These are phyloP conservation scores for Cylindrotheca fusiformis DNA, from an alignment of 108 stramenopile species.

Conservation along the genomic window DNA sequence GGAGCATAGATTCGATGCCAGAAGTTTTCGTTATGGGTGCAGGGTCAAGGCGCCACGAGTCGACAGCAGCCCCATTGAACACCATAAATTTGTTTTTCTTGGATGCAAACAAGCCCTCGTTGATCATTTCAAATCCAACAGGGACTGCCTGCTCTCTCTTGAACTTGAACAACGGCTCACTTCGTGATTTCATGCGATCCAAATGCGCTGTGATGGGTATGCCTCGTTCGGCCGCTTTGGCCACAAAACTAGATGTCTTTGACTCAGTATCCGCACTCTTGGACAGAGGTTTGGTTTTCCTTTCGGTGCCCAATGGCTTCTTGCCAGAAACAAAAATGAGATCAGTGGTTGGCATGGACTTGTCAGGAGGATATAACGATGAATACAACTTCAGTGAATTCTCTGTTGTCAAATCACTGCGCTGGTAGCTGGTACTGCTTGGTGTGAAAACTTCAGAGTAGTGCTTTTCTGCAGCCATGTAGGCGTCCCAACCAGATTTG, in stretches of 20 bases:
- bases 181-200: constrained; percentile 17
- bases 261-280: background rate
- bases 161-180: constrained; percentile 46
- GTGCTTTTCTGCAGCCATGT: constrained; percentile 52
- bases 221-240: constrained; percentile 33
- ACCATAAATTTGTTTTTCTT: constrained; percentile 92
- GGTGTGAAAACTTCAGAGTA: constrained; percentile 65
- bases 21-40: constrained; percentile 43
- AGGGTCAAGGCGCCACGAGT: constrained; percentile 57
- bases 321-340: constrained; percentile 35
- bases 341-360: constrained; percentile 38
- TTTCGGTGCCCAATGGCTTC: constrained; percentile 5
- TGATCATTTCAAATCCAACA: constrained; percentile 81
- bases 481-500: constrained; percentile 39
- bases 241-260: constrained; percentile 19
- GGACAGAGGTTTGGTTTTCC: constrained; percentile 2
- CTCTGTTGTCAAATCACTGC: constrained; percentile 73
- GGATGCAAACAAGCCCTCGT: constrained; percentile 77
- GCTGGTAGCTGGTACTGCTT: constrained; percentile 39
- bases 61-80: constrained; percentile 85
- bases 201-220: constrained; percentile 30
- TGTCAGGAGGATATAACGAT: constrained; percentile 62
- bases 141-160: constrained; percentile 41
- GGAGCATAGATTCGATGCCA: constrained; percentile 35
- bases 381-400: constrained; percentile 71